A percentile compares a stretch with the other conserved stretches of the same genome.
Evolutionary conservation across 352 stramenopile genomes (phyloP).

Genomic region (Phytophthora constricta): DNA sequence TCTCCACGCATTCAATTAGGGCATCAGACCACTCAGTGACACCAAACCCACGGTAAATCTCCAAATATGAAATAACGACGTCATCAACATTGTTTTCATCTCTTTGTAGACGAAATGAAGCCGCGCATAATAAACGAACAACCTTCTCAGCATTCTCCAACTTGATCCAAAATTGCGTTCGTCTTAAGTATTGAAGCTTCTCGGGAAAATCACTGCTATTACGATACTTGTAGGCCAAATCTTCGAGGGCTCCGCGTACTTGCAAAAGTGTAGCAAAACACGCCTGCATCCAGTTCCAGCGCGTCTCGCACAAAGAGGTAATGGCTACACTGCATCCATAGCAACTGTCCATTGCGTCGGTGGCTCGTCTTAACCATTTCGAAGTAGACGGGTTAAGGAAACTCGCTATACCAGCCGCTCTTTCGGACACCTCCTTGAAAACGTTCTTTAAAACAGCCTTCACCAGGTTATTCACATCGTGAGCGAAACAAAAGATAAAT

Average conservation of each 20-base stretch:
- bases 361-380: slow-evolving; percentile 4
- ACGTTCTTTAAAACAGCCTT: slow-evolving; percentile 19
- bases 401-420: background rate
- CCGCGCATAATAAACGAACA: slow-evolving; percentile 4
- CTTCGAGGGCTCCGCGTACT: slow-evolving; percentile 1
- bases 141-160: background rate
- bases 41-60: slow-evolving; percentile 16
- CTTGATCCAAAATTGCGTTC: background rate
- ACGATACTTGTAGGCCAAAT: background rate
- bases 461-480: background rate
- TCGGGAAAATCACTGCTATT: background rate
- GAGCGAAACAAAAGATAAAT: background rate
- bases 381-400: slow-evolving; percentile 8
- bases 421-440: background rate
- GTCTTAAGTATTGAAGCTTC: background rate
- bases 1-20: background rate
- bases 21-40: background rate
- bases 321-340: slow-evolving; percentile 5
- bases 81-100: slow-evolving; percentile 16
- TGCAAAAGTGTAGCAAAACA: slow-evolving; percentile 12
- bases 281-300: slow-evolving; percentile 15
- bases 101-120: slow-evolving; percentile 8
- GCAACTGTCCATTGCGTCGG: background rate
- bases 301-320: slow-evolving; percentile 11
- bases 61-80: slow-evolving; percentile 5